These are phyloP conservation scores for Vicia faba DNA, from an alignment of 306 rosid species.

Conservation along the genomic window DNA sequence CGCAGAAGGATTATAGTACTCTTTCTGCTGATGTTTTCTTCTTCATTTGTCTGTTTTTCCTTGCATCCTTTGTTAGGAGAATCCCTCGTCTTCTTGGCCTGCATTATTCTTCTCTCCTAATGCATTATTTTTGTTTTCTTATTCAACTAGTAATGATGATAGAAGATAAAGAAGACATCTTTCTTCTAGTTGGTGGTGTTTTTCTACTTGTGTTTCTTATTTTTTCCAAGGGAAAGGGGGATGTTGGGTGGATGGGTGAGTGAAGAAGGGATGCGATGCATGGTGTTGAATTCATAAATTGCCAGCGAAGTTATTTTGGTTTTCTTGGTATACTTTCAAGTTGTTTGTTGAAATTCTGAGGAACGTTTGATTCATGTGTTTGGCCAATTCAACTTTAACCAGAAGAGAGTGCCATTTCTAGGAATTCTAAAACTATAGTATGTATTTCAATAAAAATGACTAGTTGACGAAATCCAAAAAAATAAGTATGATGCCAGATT, in stretches of 20 bases:
- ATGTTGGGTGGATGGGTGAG: conserved; percentile 18
- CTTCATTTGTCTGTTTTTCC: background rate
- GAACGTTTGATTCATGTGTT: conserved; percentile 23
- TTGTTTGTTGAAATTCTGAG: conserved; percentile 27
- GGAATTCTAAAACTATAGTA: conserved; percentile 16
- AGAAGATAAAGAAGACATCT: conserved; percentile 19
- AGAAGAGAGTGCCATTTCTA: background rate
- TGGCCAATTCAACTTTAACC: conserved; percentile 23
- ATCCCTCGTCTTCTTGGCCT: conserved; percentile 14
- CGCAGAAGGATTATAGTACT: background rate
- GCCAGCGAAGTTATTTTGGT: conserved; percentile 13
- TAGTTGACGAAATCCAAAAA: conserved; percentile 28
- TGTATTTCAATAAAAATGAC: conserved; percentile 17
- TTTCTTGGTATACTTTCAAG: conserved; percentile 11
- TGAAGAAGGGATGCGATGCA: conserved; percentile 1
- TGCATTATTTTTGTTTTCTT: conserved; percentile 3
- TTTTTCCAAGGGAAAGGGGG: conserved; percentile 21
- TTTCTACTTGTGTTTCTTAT: background rate
- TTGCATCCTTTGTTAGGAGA: conserved; percentile 17
- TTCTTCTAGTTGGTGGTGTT: conserved; percentile 18
- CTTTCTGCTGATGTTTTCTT: conserved; percentile 24
- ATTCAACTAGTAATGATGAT: conserved; percentile 1
- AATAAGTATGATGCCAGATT: conserved; percentile 4
- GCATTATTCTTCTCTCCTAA: conserved; percentile 9
- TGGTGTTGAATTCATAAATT: conserved; percentile 17